Base-by-base conservation (phyloP, 495 filamentous ascomycete genomes). In the Symbiotaphrina buchneri region DNA sequence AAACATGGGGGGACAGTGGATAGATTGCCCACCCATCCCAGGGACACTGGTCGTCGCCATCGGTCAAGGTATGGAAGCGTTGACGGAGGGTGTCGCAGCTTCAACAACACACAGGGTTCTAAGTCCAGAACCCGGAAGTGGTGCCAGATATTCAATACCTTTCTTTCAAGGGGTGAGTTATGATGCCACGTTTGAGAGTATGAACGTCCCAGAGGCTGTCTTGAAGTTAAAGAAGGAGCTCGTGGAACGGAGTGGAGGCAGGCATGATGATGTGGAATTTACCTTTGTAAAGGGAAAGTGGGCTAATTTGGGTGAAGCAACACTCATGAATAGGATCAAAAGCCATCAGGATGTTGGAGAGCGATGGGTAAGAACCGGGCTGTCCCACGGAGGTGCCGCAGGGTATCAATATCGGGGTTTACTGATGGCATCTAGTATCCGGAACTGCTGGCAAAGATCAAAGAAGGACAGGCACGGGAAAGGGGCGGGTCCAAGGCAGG, bases 161-260 rank as follows among this genome's bases (percentile, higher is more conserved):
- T 85, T 94, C 47, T 97, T 97, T 47, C 82, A 91, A 46, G 85
- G 77, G 3, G 80, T 97, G 37, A 68, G 73, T 36, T 67, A 77
- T 29, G 79, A 90, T 46, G 63, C 82, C 0, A 67, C 62, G 15
- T 85, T 84, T 41, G 80, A 87, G 4, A 26, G 22, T 10, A 55
- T 90, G 37, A 56, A 65, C 10, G 71, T 94, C 6, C 78, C 85
- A 1, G 61, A 61, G 18, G 58, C 60, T 19, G 64, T 91, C 10
- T 54, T 56, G 32, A 59, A 44, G 38, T 51, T 73, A 52, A 52
- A 71, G 29, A 52, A 58, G 36, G 47, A 52, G 41, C 53, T 70
- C 11, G 33, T 73, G 14, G 52, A 52, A 5, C 22, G 53, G 27
- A 61, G 65, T 11, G 66, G 59, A 1, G 42, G 49, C 10, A 49